Evolutionary conservation across 371 early-diverging fungal species (phyloP), one percentile per base, ranked within the genome.

Genomic region (Zychaea mexicana): DNA sequence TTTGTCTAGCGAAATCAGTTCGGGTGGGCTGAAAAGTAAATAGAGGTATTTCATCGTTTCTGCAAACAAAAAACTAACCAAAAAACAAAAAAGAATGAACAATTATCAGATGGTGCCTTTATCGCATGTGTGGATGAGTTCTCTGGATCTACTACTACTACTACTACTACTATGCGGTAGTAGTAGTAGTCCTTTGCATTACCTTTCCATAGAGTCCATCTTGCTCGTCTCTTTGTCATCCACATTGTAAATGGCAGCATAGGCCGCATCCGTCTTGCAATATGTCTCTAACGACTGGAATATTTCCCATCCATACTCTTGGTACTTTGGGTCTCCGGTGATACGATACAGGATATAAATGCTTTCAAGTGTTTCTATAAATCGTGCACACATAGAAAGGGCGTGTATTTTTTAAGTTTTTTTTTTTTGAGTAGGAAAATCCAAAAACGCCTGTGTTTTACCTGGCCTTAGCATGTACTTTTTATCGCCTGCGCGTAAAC

Each of bases 1-100:
- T 64, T 90, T 70, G 68, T 91, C 90, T 54, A 93, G 81, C 49
- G 91, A 86, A 45, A 89, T 74, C 54, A 78, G 79, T 60, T 84
- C 74, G 42, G 81, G 85, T 0, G 84, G 79, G 32, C 82, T 72
- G 69, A 93, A 94, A 27, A 92, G 77, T 62, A 93, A 69, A 71
- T 92, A 95, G 19, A 95, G 75, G 72, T 95, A 95, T 77, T 95
- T 95, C 75, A 95, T 77, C 19, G 95, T 94, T 72, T 95, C 95
- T 1, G 91, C 93, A 64, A 94, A 65, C 68, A 96, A 90, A 72
- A 94, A 94, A 38, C 90, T 90, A 55, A 10, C 39, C 42, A 26
- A 53, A 8, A 32, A 36, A 52, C 28, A 39, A 30, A 27, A 38
- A 28, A 24, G n/a, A 13, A 17, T 49, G 22, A 42, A 42, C 13